Evolutionary conservation across 2,329 filamentous ascomycete genomes (phyloP).

Genomic region (Emmonsia crescens): DNA sequence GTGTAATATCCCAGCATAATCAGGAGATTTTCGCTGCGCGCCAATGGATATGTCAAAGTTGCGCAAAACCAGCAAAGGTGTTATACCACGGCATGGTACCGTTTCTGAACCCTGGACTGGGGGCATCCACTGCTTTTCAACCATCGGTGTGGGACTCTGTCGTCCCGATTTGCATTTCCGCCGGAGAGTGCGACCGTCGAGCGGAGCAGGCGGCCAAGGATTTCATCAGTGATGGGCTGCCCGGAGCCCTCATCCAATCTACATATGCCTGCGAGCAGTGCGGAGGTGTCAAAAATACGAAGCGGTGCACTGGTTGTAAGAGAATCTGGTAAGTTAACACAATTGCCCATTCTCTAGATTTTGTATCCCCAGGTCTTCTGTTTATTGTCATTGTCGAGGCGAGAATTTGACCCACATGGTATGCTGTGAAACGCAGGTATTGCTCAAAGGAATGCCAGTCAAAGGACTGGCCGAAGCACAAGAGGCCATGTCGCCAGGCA

Average conservation of each 20-base stretch:
- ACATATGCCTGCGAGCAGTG: background rate
- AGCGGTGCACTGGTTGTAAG: background rate
- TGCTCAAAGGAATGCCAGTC: conserved; percentile 3
- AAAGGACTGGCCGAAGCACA: conserved; percentile 1
- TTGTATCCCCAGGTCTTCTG: background rate
- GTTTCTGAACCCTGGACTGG: background rate
- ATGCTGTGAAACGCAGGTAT: background rate
- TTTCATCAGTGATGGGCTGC: background rate
- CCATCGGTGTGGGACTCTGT: conserved; percentile 21
- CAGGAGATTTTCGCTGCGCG: background rate
- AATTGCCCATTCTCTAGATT: background rate
- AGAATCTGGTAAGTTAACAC: background rate
- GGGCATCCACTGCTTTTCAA: background rate
- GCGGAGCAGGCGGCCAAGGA: background rate
- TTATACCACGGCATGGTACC: background rate
- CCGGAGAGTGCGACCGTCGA: background rate
- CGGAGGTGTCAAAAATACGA: background rate
- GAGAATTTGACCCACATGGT: background rate
- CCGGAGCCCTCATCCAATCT: background rate
- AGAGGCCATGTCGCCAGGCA: conserved; percentile 3
- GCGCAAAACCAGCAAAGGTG: background rate
- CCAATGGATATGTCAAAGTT: background rate
- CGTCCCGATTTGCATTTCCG: background rate
- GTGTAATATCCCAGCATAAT: background rate
- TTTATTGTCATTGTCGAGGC: background rate